phyloP scores from a whole-genome alignment of 257 asterid species.

The Solanum lycopersicoides region DNA sequence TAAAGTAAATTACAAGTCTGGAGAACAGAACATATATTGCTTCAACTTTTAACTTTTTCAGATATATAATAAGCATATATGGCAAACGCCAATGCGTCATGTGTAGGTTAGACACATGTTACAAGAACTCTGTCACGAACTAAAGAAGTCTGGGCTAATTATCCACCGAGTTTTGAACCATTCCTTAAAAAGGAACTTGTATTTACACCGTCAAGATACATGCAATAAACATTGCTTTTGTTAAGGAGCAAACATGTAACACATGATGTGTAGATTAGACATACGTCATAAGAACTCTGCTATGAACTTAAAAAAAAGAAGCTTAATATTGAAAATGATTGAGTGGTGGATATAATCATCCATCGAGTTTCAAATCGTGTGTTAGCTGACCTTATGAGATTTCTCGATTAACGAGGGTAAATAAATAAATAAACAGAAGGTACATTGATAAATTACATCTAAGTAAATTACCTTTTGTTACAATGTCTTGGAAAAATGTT shows the following conservation, averaged over 20 bases:
- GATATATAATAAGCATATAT: not conserved
- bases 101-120: not conserved
- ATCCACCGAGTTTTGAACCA: not conserved
- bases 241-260: not conserved
- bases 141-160: not conserved
- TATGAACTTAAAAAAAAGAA: not conserved
- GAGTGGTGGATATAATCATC: not conserved
- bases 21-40: not conserved
- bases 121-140: not conserved
- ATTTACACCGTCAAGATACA: not conserved
- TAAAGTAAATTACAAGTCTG: not conserved
- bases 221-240: not conserved
- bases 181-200: too few species aligned
- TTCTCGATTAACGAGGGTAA: not conserved
- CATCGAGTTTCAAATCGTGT: not conserved
- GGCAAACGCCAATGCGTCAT: not conserved
- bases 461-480: slow-evolving; percentile 12
- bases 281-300: not conserved
- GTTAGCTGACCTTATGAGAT: not conserved
- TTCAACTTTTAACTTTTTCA: not conserved
- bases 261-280: not conserved
- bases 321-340: not conserved
- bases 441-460: not conserved
- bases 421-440: not conserved
- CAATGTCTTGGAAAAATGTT: not conserved